phyloP scores from a whole-genome alignment of 176 grass and related monocot genomes.

The Raddia distichophylla region DNA sequence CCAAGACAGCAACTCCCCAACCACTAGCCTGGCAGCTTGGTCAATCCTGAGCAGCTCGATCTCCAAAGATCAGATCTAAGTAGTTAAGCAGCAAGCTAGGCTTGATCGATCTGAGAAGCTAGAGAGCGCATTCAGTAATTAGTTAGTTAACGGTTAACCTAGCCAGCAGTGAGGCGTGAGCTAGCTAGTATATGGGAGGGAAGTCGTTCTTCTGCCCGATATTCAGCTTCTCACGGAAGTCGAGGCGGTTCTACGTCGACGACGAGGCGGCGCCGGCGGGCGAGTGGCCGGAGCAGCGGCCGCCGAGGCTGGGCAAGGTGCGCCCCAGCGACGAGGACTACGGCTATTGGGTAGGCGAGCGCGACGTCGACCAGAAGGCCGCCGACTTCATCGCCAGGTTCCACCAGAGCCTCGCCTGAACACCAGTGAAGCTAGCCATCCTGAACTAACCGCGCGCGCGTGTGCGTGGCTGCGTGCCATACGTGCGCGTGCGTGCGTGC shows the following conservation, averaged over 20 bases:
- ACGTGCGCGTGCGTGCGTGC: not conserved
- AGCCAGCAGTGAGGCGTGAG: not conserved
- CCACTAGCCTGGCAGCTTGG: not conserved
- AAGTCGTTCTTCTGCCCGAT: conserved; percentile 65
- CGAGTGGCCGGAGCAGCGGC: conserved; percentile 38
- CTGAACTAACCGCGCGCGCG: not conserved
- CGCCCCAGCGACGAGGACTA: conserved; percentile 69
- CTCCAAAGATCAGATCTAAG: not conserved
- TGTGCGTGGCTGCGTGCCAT: no score
- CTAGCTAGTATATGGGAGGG: conserved; percentile 61
- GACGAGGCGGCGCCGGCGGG: conserved; percentile 23
- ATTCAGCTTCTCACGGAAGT: conserved; percentile 74
- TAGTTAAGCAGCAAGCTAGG: no score
- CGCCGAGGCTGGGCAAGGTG: conserved; percentile 55
- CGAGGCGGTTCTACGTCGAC: conserved; percentile 50
- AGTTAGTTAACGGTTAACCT: no score
- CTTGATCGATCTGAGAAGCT: no score
- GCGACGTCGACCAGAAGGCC: conserved; percentile 72
- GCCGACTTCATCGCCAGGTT: conserved; percentile 74
- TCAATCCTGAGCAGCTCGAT: not conserved
- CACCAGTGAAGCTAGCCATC: no score
- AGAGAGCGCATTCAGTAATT: no score
- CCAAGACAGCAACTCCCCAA: conserved; percentile 53
- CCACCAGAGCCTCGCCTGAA: conserved; percentile 57
- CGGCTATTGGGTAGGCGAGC: conserved; percentile 69